A percentile compares a stretch with the other conserved stretches of the same genome.
Conservation (phyloP, 1,284 basidiomycete species). For the Xerocomus cyaneibrunnescens region DNA sequence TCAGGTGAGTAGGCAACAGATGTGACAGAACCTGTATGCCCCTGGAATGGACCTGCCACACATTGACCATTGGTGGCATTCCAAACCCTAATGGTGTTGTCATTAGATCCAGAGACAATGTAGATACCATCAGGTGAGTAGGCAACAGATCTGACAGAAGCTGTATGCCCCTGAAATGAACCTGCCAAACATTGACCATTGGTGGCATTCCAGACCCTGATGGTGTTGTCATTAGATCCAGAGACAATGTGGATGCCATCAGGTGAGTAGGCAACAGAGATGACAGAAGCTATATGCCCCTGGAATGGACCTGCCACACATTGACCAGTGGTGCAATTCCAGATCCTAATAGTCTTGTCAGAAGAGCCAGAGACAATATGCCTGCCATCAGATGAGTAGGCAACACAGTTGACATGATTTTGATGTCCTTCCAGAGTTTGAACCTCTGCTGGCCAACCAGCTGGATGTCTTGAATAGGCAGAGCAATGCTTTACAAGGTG, state of each 20-base stretch:
- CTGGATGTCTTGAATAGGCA: slow-evolving; percentile 8
- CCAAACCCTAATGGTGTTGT: slow-evolving; percentile 13
- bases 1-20: slow-evolving; percentile 18
- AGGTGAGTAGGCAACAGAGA: slow-evolving; percentile 17
- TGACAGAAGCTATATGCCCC: not conserved
- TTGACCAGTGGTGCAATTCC: slow-evolving; percentile 21
- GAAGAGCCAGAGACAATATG: slow-evolving; percentile 15
- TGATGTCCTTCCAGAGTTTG: slow-evolving; percentile 15
- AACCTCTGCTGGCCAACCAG: slow-evolving; percentile 24
- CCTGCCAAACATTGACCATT: slow-evolving; percentile 15
- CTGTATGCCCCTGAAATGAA: slow-evolving; percentile 7
- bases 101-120: slow-evolving; percentile 14
- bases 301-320: slow-evolving; percentile 13
- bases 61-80: slow-evolving; percentile 8
- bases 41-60: slow-evolving; percentile 1
- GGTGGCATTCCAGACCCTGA: slow-evolving; percentile 16
- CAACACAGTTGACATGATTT: slow-evolving; percentile 9
- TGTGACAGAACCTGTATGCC: not conserved
- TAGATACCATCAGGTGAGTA: slow-evolving; percentile 19
- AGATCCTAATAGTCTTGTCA: slow-evolving; percentile 18
- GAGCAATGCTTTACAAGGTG: slow-evolving; percentile 18
- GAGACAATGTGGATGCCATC: slow-evolving; percentile 13
- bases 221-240: slow-evolving; percentile 6
- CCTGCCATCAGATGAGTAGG: slow-evolving; percentile 22
- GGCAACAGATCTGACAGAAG: not conserved